Conservation (phyloP, 1,284 basidiomycete genomes). For the Moesziomyces parantarcticus region DNA sequence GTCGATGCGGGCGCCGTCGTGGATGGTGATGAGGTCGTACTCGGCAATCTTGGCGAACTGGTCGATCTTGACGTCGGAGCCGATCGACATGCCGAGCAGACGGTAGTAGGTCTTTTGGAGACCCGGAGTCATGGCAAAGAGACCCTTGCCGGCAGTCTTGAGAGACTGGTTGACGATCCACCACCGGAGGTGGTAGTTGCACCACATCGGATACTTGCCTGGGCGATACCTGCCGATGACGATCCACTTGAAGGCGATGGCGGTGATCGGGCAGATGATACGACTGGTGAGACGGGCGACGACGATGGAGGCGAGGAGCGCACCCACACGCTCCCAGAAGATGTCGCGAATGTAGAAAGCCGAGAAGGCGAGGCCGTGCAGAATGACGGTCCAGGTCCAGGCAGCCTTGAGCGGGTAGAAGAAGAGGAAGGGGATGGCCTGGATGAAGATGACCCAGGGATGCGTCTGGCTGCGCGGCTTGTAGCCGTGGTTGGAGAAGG, state of each 20-base stretch:
- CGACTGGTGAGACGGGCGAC: slow-evolving; percentile 66
- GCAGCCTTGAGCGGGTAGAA: slow-evolving; percentile 68
- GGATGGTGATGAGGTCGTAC: slow-evolving; percentile 67
- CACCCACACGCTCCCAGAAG: slow-evolving; percentile 67
- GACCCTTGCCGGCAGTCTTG: slow-evolving; percentile 64
- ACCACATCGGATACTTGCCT: slow-evolving; percentile 68
- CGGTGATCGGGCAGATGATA: slow-evolving; percentile 66
- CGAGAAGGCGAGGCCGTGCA: slow-evolving; percentile 67
- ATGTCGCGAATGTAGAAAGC: slow-evolving; percentile 67
- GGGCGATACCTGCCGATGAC: slow-evolving; percentile 66
- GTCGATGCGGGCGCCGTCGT: slow-evolving; percentile 66
- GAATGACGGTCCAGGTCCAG: slow-evolving; percentile 67
- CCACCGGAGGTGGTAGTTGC: slow-evolving; percentile 68
- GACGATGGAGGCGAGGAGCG: slow-evolving; percentile 62
- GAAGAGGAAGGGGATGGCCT: slow-evolving; percentile 64
- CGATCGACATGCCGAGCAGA: slow-evolving; percentile 66
- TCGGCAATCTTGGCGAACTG: slow-evolving; percentile 63
- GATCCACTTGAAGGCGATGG: slow-evolving; percentile 68
- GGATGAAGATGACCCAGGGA: slow-evolving; percentile 64
- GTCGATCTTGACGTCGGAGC: slow-evolving; percentile 64
- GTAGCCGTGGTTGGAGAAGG: slow-evolving; percentile 64
- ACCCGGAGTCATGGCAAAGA: slow-evolving; percentile 62
- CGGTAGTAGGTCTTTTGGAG: slow-evolving; percentile 65
- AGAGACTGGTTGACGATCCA: slow-evolving; percentile 68
- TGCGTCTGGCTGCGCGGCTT: slow-evolving; percentile 65